Evolutionary conservation across 495 filamentous ascomycete species (phyloP).

Genomic region (Aspergillus egyptiacus): DNA sequence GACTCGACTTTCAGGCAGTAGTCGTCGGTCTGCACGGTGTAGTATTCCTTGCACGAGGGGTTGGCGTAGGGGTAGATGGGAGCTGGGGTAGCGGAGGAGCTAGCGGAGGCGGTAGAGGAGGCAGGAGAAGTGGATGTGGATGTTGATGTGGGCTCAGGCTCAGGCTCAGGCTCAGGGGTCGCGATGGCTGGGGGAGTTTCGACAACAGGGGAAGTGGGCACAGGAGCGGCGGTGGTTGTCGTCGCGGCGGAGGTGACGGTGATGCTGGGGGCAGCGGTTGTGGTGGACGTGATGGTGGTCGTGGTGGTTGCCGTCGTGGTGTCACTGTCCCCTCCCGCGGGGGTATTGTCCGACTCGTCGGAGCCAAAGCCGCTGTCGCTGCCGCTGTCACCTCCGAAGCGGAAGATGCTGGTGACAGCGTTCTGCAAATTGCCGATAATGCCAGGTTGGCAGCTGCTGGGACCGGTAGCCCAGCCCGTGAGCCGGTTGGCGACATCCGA

Average conservation of each 20-base stretch:
- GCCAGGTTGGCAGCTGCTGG: conserved; percentile 17
- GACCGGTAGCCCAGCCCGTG: conserved; percentile 37
- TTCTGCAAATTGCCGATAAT: neutral
- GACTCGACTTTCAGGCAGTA: conserved; percentile 35
- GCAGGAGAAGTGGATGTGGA: neutral
- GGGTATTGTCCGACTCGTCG: neutral
- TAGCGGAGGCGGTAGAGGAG: neutral
- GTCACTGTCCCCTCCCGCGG: neutral
- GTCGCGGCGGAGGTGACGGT: too few relatives aligned
- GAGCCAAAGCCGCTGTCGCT: neutral
- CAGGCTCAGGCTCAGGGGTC: neutral
- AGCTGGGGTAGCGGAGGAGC: neutral
- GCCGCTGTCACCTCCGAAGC: neutral
- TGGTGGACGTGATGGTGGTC: neutral
- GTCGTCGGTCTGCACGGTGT: conserved; percentile 36
- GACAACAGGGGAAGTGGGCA: too few relatives aligned
- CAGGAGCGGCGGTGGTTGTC: too few relatives aligned
- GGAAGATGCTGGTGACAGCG: neutral
- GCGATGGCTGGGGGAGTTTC: too few relatives aligned
- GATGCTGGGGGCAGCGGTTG: neutral
- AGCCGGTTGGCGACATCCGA: conserved; percentile 39
- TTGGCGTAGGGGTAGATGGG: conserved; percentile 9
- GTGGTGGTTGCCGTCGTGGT: neutral
- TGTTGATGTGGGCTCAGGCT: neutral
- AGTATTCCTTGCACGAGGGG: conserved; percentile 35